Base-by-base conservation (phyloP, 345 rosid species). In the Xanthoceras sorbifolium region DNA sequence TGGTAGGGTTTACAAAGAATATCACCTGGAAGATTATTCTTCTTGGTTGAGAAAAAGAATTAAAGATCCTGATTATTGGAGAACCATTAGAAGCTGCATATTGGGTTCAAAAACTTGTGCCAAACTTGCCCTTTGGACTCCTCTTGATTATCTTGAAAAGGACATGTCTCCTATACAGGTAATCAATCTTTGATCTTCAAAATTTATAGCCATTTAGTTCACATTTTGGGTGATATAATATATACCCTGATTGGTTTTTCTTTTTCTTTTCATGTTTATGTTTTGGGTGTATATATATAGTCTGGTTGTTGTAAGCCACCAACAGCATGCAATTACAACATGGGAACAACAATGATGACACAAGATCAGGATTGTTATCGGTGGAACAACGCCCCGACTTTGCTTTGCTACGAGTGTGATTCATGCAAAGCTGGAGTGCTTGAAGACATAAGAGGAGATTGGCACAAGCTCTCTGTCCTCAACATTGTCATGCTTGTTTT, bases 301-400 rank as follows among this genome's bases (percentile, higher is more conserved):
- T 93, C 99, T 0, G 99, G 99, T 64, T 96, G 98, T 38, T 96
- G 99, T 76, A 96, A 93, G 86, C 99, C 99, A 55, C 97, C 98
- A 6, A 92, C 97, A 5, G 77, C 98, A 11, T 96, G 99, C 75
- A 84, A 71, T 34, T 93, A 96, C 87, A 84, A 87, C 83, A 75
- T 61, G 79, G 93, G 77, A 23, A 86, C 86, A 8, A 60, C 86
- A 5, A 60, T 61, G 75, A 86, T 78, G 64, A 64, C 86, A 0
- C 99, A 93, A 73, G 98, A 92, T 70, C 84, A 88, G 5, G 99
- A 96, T 67, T 96, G 99, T 75, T 88, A 91, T 72, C 67, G 80
- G 42, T 96, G 99, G 99, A 93, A 85, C 85, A 93, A 93, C 74
- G 84, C 77, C 0, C 81, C 90, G 1, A 76, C 81, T 2, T 15